These are phyloP conservation scores for Daldinia decipiens DNA, from an alignment of 495 filamentous ascomycete species.

Conservation along the genomic window DNA sequence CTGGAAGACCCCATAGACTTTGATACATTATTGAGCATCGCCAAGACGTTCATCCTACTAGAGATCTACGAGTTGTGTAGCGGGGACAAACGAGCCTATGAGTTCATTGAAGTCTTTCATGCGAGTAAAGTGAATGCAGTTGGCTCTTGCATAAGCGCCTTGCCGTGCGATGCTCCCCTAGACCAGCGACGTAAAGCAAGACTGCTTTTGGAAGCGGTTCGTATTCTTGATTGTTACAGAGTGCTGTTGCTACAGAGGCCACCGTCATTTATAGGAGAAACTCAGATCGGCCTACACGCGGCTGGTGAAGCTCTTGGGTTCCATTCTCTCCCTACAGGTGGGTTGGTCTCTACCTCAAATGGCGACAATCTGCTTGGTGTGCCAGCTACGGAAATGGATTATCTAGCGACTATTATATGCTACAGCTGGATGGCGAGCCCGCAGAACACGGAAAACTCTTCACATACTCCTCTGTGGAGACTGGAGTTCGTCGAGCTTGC, in stretches of 20 bases:
- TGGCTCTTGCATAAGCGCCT: background rate
- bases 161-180: background rate
- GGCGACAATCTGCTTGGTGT: background rate
- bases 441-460: background rate
- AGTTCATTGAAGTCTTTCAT: background rate
- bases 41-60: background rate
- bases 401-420: background rate
- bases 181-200: background rate
- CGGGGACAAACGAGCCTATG: background rate
- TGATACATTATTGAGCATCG: background rate
- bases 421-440: background rate
- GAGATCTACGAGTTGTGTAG: background rate
- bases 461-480: background rate
- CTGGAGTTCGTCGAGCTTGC: background rate
- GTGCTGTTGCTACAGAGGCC: background rate
- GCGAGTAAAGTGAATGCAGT: background rate
- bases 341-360: background rate
- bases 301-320: background rate
- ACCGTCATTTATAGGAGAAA: background rate
- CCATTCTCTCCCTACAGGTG: background rate
- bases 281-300: background rate
- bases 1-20: background rate
- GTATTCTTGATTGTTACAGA: background rate
- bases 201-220: background rate
- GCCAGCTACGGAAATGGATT: background rate